These are phyloP conservation scores for Breynia disticha DNA, from an alignment of 441 rosid genomes.

Conservation along the genomic window DNA sequence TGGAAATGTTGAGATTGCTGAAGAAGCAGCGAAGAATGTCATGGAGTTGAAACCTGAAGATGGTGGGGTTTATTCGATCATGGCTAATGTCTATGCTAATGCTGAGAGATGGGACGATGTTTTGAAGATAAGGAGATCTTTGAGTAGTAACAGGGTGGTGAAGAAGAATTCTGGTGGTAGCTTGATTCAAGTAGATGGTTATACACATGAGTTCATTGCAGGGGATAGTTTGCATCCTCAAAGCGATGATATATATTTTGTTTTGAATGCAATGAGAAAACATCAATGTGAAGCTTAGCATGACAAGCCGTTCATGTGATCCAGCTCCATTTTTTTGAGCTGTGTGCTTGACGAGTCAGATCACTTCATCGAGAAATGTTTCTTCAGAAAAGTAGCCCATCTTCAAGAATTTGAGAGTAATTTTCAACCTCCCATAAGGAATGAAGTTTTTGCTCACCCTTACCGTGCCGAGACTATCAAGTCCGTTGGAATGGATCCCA, in stretches of 20 bases:
- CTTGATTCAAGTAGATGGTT: slow-evolving; percentile 36
- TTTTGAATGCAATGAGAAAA: slow-evolving; percentile 25
- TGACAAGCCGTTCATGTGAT: not conserved
- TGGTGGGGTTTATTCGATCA: slow-evolving; percentile 54
- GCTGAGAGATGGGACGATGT: slow-evolving; percentile 65
- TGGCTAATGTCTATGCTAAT: slow-evolving; percentile 58
- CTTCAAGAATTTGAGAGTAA: slow-evolving; percentile 27
- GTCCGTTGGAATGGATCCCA: slow-evolving; percentile 38
- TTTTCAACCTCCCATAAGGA: slow-evolving; percentile 17
- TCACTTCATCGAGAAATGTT: slow-evolving; percentile 26
- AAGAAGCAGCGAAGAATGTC: slow-evolving; percentile 44
- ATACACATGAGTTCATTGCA: slow-evolving; percentile 33
- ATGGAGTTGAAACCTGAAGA: slow-evolving; percentile 55
- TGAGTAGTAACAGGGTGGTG: slow-evolving; percentile 31
- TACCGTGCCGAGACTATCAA: slow-evolving; percentile 30
- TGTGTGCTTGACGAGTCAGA: slow-evolving; percentile 38
- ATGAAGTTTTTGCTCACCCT: slow-evolving; percentile 24
- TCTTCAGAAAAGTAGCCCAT: slow-evolving; percentile 49
- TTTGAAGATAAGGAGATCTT: slow-evolving; percentile 32
- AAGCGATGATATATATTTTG: slow-evolving; percentile 25
- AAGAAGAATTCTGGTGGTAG: slow-evolving; percentile 46
- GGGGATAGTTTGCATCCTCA: slow-evolving; percentile 35
- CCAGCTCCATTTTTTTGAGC: not conserved
- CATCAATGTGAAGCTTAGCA: slow-evolving; percentile 18
- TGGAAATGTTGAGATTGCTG: slow-evolving; percentile 53